A percentile compares a stretch with the other conserved stretches of the same genome.
Conservation (phyloP, 495 filamentous ascomycete genomes). For the Hyphodiscus hymeniophilus region DNA sequence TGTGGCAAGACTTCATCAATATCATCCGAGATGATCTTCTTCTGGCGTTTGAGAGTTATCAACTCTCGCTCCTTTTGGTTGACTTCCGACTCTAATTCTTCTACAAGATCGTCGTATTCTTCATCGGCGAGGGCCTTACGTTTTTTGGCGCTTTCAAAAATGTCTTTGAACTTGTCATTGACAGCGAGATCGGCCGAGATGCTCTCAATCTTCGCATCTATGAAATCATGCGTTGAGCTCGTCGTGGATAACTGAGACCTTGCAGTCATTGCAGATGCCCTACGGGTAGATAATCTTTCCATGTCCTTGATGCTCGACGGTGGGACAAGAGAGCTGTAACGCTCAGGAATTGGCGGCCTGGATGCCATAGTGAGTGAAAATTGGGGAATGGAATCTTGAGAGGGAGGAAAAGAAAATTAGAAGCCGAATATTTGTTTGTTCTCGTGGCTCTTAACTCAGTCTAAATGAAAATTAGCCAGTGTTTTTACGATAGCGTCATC, state of each 20-base stretch:
- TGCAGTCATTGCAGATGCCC: slow-evolving; percentile 3
- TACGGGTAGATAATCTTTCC: not conserved
- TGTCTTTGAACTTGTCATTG: slow-evolving; percentile 1
- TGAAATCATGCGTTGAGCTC: slow-evolving; percentile 8
- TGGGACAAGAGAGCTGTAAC: slow-evolving; percentile 10
- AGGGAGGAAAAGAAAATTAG: too few relatives aligned
- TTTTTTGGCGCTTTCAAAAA: slow-evolving; percentile 1
- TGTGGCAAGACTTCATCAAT: slow-evolving; percentile 5
- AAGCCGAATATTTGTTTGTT: too few relatives aligned
- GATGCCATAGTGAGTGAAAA: slow-evolving; percentile 6
- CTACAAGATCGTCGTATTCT: slow-evolving; percentile 1
- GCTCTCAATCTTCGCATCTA: slow-evolving; percentile 12
- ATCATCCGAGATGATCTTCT: slow-evolving; percentile 10
- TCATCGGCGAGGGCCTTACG: not conserved
- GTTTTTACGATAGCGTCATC: too few relatives aligned
- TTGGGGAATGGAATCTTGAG: slow-evolving; percentile 4
- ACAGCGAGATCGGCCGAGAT: slow-evolving; percentile 1
- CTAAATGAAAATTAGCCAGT: too few relatives aligned
- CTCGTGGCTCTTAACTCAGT: too few relatives aligned
- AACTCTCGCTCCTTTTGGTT: slow-evolving; percentile 6
- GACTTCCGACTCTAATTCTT: slow-evolving; percentile 1
- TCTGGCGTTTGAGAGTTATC: slow-evolving; percentile 8
- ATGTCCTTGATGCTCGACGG: not conserved
- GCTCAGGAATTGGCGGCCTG: slow-evolving; percentile 6
- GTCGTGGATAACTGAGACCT: slow-evolving; percentile 2